Evolutionary conservation across 2,329 filamentous ascomycete species (phyloP), one percentile per base, ranked within the genome.

Genomic region (Trichoderma harzianum): DNA sequence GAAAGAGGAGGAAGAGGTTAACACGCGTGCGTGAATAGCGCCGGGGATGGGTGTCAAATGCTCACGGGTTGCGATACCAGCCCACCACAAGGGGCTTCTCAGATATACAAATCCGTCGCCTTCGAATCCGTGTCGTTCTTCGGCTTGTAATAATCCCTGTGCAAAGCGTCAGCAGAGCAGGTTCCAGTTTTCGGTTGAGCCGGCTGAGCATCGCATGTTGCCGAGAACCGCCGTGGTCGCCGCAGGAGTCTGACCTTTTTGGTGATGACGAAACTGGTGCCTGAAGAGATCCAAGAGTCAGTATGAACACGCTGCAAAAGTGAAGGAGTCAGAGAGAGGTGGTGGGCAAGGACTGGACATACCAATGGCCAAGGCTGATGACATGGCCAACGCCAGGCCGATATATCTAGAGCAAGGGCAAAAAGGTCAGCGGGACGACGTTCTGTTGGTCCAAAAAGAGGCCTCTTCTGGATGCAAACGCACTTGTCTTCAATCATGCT

Each of bases 211-310:
- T 32, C 12, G 61, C 24, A n/a, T 30, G 61, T 8, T 14, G 30
- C 32, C 36, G 28, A 12, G 58, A 60, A 12, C 57, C 24, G 57
- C 47, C 30, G 21, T 63, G 39, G 63, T 5, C n/a, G 39, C 43
- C 24, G 32, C 5, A 28, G 69, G 55, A 16, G 28, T 78, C 66
- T 81, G 84, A 96, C 93, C 89, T 98, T 98, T 85, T 99, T 99
- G 62, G 97, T 99, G 78, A 99, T 98, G 76, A 99, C 95, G 82
- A 99, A 99, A 88, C 95, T 97, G 66, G 93, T 94, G 79, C 94
- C 94, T 96, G 77, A 58, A 72, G 55, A 72, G 26, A 34, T 11
- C 12, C 51, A 53, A 58, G 69, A 62, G 72, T 70, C 28, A 72
- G 67, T 30, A 60, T 26, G 10, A 57, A n/a, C 12, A 47, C 43